These are phyloP conservation scores for Agaricus sinodeliciosus DNA, from an alignment of 768 basidiomycete genomes.

Conservation along the genomic window DNA sequence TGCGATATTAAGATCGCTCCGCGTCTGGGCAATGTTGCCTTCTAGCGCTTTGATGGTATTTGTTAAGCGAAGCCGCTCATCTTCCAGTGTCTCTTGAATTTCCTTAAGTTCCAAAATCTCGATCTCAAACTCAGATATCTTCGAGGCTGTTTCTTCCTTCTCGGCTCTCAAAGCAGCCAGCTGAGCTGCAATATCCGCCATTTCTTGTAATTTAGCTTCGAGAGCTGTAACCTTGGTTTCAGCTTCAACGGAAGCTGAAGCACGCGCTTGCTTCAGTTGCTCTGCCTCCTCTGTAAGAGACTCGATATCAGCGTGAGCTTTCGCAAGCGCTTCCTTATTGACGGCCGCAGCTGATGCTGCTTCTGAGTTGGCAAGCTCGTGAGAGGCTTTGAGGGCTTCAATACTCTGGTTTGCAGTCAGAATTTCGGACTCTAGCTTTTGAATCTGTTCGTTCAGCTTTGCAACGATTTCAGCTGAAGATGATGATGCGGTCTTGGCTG, in stretches of 20 bases:
- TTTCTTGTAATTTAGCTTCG: constrained; percentile 37
- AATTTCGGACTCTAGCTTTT: constrained; percentile 45
- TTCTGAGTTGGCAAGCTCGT: constrained; percentile 35
- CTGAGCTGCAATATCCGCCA: constrained; percentile 39
- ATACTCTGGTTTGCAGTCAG: constrained; percentile 45
- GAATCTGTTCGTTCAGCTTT: constrained; percentile 43
- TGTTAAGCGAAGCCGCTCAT: constrained; percentile 41
- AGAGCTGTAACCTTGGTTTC: constrained; percentile 38
- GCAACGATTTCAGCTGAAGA: constrained; percentile 41
- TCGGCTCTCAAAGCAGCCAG: constrained; percentile 49
- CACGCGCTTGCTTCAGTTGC: constrained; percentile 43
- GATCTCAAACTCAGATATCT: constrained; percentile 75
- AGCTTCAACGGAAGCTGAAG: constrained; percentile 40
- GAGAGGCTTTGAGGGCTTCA: constrained; percentile 39
- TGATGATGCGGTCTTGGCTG: constrained; percentile 31
- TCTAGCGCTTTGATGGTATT: constrained; percentile 45
- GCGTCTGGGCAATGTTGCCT: constrained; percentile 42
- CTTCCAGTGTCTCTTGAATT: constrained; percentile 56
- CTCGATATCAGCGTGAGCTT: constrained; percentile 57
- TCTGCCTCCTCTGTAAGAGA: constrained; percentile 46
- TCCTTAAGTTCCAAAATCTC: constrained; percentile 77
- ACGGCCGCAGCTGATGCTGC: constrained; percentile 45
- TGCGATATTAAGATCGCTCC: constrained; percentile 23
- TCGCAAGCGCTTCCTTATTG: constrained; percentile 58
- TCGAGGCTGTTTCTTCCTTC: constrained; percentile 64